phyloP scores from a whole-genome alignment of 805 yeast species.

The Sugiyamaella lignohabitans region DNA sequence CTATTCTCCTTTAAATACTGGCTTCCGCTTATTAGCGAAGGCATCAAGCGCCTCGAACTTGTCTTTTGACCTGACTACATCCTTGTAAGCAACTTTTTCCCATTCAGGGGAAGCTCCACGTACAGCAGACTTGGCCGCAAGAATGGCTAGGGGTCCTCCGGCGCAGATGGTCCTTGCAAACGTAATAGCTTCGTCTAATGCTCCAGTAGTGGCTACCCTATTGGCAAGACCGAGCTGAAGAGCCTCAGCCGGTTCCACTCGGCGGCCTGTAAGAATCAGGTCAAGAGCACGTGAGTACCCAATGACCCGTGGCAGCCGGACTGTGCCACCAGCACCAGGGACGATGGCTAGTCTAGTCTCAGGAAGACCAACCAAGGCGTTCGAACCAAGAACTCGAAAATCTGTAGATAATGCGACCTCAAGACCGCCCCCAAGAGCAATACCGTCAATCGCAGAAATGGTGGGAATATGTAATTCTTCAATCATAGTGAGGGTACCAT shows the following conservation, averaged over 20 bases:
- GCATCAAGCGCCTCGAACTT: conserved; percentile 36
- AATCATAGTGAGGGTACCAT: conserved; percentile 27
- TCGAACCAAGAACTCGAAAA: conserved; percentile 33
- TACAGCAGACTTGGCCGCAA: conserved; percentile 28
- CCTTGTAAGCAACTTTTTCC: conserved; percentile 23
- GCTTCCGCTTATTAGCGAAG: conserved; percentile 34
- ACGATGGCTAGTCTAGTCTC: conserved; percentile 41
- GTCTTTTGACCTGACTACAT: conserved; percentile 29
- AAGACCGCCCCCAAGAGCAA: conserved; percentile 42
- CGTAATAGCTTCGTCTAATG: conserved; percentile 19
- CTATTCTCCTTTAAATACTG: conserved; percentile 26
- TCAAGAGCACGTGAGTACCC: conserved; percentile 40
- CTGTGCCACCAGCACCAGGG: conserved; percentile 46
- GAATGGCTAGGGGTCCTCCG: conserved; percentile 29
- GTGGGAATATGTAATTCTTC: conserved; percentile 34
- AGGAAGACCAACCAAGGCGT: conserved; percentile 37
- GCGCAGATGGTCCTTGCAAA: conserved; percentile 25
- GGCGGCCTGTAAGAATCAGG: conserved; percentile 35
- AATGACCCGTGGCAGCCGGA: conserved; percentile 35
- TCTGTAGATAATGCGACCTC: conserved; percentile 39
- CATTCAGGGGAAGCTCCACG: conserved; percentile 23
- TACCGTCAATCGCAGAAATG: conserved; percentile 40
- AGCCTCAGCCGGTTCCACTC: conserved; percentile 34
- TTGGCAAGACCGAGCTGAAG: conserved; percentile 34
- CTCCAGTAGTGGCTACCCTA: conserved; percentile 22